Evolutionary conservation across 192 early-diverging fungal genomes (phyloP).

Genomic region (Entophlyctis luteolus): DNA sequence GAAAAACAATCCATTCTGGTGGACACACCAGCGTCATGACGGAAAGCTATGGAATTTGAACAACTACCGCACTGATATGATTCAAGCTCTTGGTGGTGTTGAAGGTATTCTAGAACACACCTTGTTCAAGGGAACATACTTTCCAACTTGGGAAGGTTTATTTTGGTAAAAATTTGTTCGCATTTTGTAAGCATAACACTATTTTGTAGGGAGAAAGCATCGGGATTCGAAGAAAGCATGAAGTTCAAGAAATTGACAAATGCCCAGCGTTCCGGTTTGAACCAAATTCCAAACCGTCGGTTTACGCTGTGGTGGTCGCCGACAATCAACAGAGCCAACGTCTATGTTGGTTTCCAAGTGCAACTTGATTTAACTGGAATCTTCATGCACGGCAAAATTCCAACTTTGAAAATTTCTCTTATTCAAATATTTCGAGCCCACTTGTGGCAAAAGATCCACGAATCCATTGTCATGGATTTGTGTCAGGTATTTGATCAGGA

Average conservation of each 20-base stretch:
- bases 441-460: slow-evolving; percentile 98
- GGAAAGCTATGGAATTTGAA: slow-evolving; percentile 92
- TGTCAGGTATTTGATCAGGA: slow-evolving; percentile 97
- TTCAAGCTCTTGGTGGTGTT: slow-evolving; percentile 96
- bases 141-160: slow-evolving; percentile 97
- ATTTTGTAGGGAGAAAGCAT: slow-evolving; percentile 20
- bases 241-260: slow-evolving; percentile 96
- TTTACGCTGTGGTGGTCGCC: slow-evolving; percentile 99
- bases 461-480: slow-evolving; percentile 67
- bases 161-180: slow-evolving; percentile 73
- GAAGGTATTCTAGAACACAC: slow-evolving; percentile 99
- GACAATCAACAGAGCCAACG: slow-evolving; percentile 96
- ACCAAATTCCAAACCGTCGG: slow-evolving; percentile 99
- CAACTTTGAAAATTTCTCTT: slow-evolving; percentile 96
- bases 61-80: slow-evolving; percentile 98
- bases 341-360: slow-evolving; percentile 99
- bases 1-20: slow-evolving; percentile 94
- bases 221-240: slow-evolving; percentile 30
- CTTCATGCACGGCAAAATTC: slow-evolving; percentile 99
- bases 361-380: slow-evolving; percentile 99
- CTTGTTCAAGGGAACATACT: slow-evolving; percentile 96
- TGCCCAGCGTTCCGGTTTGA: slow-evolving; percentile 94
- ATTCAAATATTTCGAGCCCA: slow-evolving; percentile 99
- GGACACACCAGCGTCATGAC: slow-evolving; percentile 84
- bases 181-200: background rate